A percentile compares a stretch with the other conserved stretches of the same genome.
Evolutionary conservation across 208 protist genomes (phyloP).

Genomic region (Crithidia acanthocephali): DNA sequence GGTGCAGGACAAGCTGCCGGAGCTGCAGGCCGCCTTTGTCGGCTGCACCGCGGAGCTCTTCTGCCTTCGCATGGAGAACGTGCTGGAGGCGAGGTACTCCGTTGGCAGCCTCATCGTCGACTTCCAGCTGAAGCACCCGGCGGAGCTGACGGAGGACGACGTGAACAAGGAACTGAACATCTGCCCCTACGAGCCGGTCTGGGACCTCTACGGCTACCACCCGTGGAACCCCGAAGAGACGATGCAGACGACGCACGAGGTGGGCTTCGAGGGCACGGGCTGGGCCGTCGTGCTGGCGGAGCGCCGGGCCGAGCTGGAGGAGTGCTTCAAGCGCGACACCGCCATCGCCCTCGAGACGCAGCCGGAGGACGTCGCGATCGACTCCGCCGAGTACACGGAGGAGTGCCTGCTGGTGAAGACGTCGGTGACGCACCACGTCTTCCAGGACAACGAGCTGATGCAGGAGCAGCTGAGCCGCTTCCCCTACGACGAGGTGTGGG

Average conservation of each 20-base stretch:
- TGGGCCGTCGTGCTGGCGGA: slow-evolving; percentile 48
- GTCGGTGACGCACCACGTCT: slow-evolving; percentile 27
- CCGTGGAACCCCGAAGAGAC: slow-evolving; percentile 36
- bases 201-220: slow-evolving; percentile 60
- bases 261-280: slow-evolving; percentile 57
- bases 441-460: slow-evolving; percentile 32
- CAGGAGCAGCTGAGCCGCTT: slow-evolving; percentile 43
- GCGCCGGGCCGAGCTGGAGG: slow-evolving; percentile 41
- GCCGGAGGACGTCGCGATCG: slow-evolving; percentile 34
- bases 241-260: slow-evolving; percentile 32
- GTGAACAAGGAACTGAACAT: slow-evolving; percentile 41
- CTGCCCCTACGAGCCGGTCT: slow-evolving; percentile 52
- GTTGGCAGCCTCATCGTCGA: slow-evolving; percentile 49
- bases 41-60: slow-evolving; percentile 39
- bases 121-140: slow-evolving; percentile 53
- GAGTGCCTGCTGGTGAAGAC: slow-evolving; percentile 28
- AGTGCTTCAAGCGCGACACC: slow-evolving; percentile 42
- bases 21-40: slow-evolving; percentile 42
- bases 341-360: slow-evolving; percentile 38
- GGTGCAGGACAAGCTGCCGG: slow-evolving; percentile 37
- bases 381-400: slow-evolving; percentile 21
- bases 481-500: slow-evolving; percentile 47
- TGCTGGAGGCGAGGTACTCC: slow-evolving; percentile 30
- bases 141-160: slow-evolving; percentile 31
- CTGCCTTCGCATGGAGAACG: slow-evolving; percentile 37